These are phyloP conservation scores for Blepharisma japonicum DNA, from an alignment of 73 alveolate genomes.

Conservation along the genomic window DNA sequence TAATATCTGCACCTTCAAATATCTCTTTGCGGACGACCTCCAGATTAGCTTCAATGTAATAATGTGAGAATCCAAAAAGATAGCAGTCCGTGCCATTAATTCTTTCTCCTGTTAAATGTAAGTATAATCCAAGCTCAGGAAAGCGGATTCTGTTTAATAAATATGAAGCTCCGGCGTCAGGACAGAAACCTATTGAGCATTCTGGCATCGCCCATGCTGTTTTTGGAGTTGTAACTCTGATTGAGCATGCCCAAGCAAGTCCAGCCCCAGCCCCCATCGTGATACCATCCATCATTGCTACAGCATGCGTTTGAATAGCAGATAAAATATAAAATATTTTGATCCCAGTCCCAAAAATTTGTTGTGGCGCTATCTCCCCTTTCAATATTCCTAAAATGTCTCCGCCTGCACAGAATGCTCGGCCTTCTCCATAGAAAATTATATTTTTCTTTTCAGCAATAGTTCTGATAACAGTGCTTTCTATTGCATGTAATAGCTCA, in stretches of 20 bases:
- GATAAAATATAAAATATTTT: neutral
- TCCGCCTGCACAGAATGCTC: neutral
- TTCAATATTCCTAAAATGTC: neutral
- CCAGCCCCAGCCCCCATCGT: constrained; percentile 7
- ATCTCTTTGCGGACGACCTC: neutral
- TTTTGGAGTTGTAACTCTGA: neutral
- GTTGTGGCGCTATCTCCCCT: neutral
- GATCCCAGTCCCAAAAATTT: neutral
- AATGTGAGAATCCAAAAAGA: neutral
- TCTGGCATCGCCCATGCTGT: neutral
- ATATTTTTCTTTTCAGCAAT: neutral
- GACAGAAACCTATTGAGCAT: neutral
- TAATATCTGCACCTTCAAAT: neutral
- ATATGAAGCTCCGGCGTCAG: constrained; percentile 2
- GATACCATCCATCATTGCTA: neutral
- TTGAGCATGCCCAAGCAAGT: neutral
- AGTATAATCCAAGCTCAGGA: neutral
- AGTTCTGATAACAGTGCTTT: neutral
- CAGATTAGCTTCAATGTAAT: neutral
- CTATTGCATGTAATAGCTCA: neutral
- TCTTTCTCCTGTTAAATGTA: neutral
- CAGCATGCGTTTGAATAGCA: neutral
- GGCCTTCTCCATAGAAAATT: neutral
- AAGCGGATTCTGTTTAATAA: neutral
- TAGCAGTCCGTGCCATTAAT: neutral